Conservation (phyloP, 768 basidiomycete species). For the Hygrophoropsis aurantiaca region DNA sequence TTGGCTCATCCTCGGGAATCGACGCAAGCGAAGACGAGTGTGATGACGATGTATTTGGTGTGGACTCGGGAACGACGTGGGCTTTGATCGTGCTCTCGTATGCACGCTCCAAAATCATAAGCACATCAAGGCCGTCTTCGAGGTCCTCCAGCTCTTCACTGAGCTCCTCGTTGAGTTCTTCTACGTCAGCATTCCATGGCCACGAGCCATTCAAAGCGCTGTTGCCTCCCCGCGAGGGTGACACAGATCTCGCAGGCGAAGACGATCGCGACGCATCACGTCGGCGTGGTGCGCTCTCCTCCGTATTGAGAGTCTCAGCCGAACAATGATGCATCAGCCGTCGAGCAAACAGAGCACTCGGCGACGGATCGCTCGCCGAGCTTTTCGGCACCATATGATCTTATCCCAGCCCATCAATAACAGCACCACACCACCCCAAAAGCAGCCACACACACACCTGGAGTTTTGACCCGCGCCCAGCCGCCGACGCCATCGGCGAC, state of each 20-base stretch:
- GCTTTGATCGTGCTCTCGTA: conserved; percentile 65
- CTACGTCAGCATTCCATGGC: conserved; percentile 32
- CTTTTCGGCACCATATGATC: conserved; percentile 23
- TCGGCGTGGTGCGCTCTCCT: conserved; percentile 7
- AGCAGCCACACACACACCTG: conserved; percentile 26
- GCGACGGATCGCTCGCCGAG: conserved; percentile 39
- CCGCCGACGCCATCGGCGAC: conserved; percentile 96
- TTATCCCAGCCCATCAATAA: background rate
- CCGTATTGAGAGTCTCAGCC: conserved; percentile 41
- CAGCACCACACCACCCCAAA: conserved; percentile 8
- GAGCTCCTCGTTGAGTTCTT: conserved; percentile 43
- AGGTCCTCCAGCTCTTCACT: conserved; percentile 57
- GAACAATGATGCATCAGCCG: conserved; percentile 87
- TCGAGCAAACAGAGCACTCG: conserved; percentile 65
- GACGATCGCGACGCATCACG: conserved; percentile 23
- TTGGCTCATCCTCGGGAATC: conserved; percentile 20
- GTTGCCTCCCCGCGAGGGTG: conserved; percentile 39
- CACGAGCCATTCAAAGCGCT: conserved; percentile 26
- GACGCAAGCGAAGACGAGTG: conserved; percentile 13
- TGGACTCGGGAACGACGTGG: conserved; percentile 45
- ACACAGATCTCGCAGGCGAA: conserved; percentile 44
- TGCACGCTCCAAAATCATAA: conserved; percentile 67
- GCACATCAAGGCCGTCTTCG: conserved; percentile 67
- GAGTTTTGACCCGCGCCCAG: conserved; percentile 57
- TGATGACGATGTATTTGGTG: conserved; percentile 1